phyloP scores from a whole-genome alignment of 2,329 filamentous ascomycete genomes.

The Neonectria punicea region DNA sequence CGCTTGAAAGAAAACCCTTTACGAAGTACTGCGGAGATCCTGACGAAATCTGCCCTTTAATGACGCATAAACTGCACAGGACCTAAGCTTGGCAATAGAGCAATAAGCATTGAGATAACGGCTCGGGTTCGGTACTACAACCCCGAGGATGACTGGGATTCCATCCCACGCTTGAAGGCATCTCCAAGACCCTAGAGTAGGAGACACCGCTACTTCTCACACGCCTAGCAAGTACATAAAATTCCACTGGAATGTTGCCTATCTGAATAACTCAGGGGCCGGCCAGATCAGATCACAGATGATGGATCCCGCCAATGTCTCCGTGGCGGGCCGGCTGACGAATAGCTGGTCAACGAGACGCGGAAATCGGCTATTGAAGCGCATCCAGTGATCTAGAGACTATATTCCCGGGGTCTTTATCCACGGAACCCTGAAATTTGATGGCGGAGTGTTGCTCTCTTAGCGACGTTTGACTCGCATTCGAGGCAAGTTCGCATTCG shows the following conservation, averaged over 20 bases:
- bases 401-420: not conserved
- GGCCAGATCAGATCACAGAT: not conserved
- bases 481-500: slow-evolving; percentile 26
- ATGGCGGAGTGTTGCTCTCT: not conserved
- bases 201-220: not conserved
- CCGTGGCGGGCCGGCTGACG: not conserved
- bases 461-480: slow-evolving; percentile 19
- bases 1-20: not conserved
- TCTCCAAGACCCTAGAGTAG: not conserved
- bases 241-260: not conserved
- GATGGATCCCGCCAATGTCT: not conserved
- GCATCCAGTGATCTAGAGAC: not conserved
- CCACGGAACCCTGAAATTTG: not conserved
- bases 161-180: not conserved
- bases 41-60: not conserved
- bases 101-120: not conserved
- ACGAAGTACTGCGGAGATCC: not conserved
- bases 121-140: not conserved
- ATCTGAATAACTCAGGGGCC: not conserved
- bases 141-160: not conserved
- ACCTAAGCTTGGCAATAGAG: not conserved
- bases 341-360: not conserved
- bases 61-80: not conserved
- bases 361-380: not conserved
- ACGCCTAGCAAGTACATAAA: not conserved